Evolutionary conservation across 1,284 basidiomycete genomes (phyloP).

Genomic region (Ganoderma meredithae): DNA sequence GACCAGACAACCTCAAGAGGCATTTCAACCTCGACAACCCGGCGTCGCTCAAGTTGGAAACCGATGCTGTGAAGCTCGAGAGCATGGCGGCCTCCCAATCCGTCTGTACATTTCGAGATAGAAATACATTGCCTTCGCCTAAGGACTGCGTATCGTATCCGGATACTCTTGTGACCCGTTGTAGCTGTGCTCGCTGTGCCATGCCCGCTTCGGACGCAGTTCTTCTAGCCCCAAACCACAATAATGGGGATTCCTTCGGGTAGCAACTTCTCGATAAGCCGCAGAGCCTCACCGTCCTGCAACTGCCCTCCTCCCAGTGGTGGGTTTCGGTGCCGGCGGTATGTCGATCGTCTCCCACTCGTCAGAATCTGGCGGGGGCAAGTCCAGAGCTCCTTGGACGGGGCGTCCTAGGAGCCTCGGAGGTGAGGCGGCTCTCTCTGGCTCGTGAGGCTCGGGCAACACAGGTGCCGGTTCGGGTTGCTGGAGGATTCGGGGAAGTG

Average conservation of each 20-base stretch:
- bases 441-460: neutral
- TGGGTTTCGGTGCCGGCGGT: conserved; percentile 46
- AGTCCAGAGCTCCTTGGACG: conserved; percentile 35
- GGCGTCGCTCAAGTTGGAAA: too few relatives aligned
- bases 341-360: conserved; percentile 55
- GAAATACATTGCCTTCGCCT: neutral
- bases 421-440: neutral
- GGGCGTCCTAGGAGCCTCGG: conserved; percentile 1
- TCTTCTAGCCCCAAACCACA: neutral
- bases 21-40: too few relatives aligned
- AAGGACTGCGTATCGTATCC: neutral
- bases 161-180: neutral
- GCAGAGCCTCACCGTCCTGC: neutral
- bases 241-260: neutral
- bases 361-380: conserved; percentile 56
- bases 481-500: conserved; percentile 8
- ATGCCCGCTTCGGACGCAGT: neutral
- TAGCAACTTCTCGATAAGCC: neutral
- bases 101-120: neutral
- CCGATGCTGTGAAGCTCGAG: too few relatives aligned
- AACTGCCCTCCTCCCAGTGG: conserved; percentile 3
- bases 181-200: neutral
- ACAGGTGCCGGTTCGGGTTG: neutral
- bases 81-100: too few relatives aligned
- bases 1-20: too few relatives aligned